Evolutionary conservation across 2,329 filamentous ascomycete genomes (phyloP).

Genomic region (Cladosporium austrohemisphaericum): DNA sequence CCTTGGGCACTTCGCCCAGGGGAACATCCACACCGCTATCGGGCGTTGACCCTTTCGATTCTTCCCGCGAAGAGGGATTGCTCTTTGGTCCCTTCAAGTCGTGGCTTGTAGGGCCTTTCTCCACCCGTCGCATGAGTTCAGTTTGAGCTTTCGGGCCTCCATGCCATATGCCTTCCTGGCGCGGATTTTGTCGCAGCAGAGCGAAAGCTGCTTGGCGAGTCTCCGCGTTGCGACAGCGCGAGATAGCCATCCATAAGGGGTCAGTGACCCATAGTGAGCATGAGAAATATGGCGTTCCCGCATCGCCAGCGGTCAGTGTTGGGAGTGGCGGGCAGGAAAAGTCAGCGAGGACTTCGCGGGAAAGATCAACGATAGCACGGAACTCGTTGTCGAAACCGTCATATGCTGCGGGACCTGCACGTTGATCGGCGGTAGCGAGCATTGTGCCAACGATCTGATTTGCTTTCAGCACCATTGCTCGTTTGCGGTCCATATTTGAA

Average conservation of each 20-base stretch:
- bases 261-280: conserved; percentile 35
- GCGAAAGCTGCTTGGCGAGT: conserved; percentile 33
- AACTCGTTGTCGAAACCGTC: conserved; percentile 32
- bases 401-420: conserved; percentile 29
- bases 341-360: conserved; percentile 30
- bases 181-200: conserved; percentile 30
- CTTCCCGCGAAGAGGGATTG: neutral
- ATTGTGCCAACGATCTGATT: conserved; percentile 33
- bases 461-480: conserved; percentile 34
- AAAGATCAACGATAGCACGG: conserved; percentile 32
- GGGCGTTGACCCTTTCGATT: neutral
- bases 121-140: neutral
- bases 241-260: conserved; percentile 34
- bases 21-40: neutral
- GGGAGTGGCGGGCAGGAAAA: conserved; percentile 32
- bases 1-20: conserved; percentile 11
- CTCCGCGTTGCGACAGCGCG: conserved; percentile 29
- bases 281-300: conserved; percentile 30
- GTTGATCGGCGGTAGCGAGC: conserved; percentile 32
- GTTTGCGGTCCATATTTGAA: conserved; percentile 31
- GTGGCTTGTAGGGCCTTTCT: neutral
- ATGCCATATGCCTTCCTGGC: conserved; percentile 34
- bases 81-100: neutral
- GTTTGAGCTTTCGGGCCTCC: conserved; percentile 22
- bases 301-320: conserved; percentile 26